Base-by-base conservation (phyloP, 345 rosid genomes). In the Boechera retrofracta region DNA sequence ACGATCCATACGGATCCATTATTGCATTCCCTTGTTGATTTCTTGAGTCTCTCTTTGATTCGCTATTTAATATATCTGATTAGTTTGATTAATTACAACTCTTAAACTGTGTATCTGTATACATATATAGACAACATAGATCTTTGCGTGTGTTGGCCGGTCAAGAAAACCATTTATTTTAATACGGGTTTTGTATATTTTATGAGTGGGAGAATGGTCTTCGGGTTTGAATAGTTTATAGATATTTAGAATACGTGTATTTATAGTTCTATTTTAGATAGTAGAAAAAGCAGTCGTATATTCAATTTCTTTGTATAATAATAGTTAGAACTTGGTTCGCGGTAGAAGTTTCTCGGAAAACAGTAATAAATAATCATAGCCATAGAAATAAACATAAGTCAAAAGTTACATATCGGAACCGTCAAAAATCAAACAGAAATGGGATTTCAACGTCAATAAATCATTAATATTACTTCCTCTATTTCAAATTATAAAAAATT, bases 1-100 rank as follows among this genome's bases (percentile, higher is more conserved):
- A 69, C 47, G 47, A n/a, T 42, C n/a, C 47, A 42, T 42, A 42
- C 2, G 72, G 21, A 66, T 36, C 67, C 78, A 74, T 64, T 64
- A 29, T 9, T 39, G 2, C 12, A 8, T 52, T 26, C n/a, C 11
- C 54, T 52, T 29, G 10, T 41, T 45, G 47, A 42, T 45, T 45
- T 72, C 5, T 21, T 51, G 10, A 6, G 18, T 55, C 61, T 56
- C 6, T 44, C 15, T 60, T 61, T 49, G 7, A 6, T 61, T 72
- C 48, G 13, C 24, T 51, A 7, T 52, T 48, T 48, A 33, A 10
- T 18, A 5, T 54, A 41, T 39, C 1, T 63, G 24, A 10, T 52
- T 49, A 42, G 44, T 63, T 73, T 53, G 77, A 12, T 41, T 31
- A 13, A 32, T 31, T 31, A 5, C 2, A 52, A 53, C 11, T 44